These are phyloP conservation scores for Coemansia sp. DNA, from an alignment of 192 early-diverging fungal genomes.

Conservation along the genomic window DNA sequence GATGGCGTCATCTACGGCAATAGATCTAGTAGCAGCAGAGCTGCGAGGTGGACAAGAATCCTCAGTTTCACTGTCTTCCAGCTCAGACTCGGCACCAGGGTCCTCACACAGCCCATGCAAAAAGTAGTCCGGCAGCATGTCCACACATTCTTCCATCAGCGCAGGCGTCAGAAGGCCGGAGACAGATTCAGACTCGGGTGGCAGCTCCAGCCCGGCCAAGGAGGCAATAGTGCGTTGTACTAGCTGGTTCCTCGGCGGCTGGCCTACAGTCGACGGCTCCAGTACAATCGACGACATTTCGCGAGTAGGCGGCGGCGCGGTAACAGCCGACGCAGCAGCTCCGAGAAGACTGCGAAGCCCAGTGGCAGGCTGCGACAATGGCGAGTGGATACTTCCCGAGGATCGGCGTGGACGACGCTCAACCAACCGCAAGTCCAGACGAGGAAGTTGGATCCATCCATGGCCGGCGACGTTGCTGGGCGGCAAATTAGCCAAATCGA, in stretches of 20 bases:
- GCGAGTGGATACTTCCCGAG: slow-evolving; percentile 1
- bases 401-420: neutral
- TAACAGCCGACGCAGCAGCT: neutral
- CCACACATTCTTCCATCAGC: slow-evolving; percentile 11
- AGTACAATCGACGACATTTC: slow-evolving; percentile 10
- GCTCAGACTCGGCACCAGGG: slow-evolving; percentile 27
- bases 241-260: neutral
- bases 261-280: neutral
- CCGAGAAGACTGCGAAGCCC: neutral
- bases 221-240: slow-evolving; percentile 6
- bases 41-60: neutral
- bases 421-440: slow-evolving; percentile 32
- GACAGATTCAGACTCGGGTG: neutral
- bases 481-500: neutral
- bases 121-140: slow-evolving; percentile 16
- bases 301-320: slow-evolving; percentile 34
- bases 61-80: slow-evolving; percentile 24
- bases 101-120: neutral
- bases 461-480: slow-evolving; percentile 18
- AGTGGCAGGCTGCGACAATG: slow-evolving; percentile 3
- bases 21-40: neutral
- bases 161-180: slow-evolving; percentile 12
- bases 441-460: slow-evolving; percentile 41
- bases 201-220: slow-evolving; percentile 13
- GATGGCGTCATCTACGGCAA: neutral